These are phyloP conservation scores for Lasiosphaeria hispida DNA, from an alignment of 495 filamentous ascomycete species.

Conservation along the genomic window DNA sequence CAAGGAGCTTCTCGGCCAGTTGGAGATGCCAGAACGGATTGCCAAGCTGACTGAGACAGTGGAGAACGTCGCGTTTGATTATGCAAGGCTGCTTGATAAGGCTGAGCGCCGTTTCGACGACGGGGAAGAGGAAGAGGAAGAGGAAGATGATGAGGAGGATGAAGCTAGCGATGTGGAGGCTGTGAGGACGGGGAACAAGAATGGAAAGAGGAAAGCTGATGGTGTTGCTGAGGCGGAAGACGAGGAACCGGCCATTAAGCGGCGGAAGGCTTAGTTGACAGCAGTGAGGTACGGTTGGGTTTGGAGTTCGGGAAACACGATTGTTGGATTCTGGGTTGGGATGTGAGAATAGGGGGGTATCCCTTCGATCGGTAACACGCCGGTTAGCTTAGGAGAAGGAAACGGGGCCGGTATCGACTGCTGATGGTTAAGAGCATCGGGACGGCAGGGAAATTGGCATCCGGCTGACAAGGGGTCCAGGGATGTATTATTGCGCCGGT, in stretches of 20 bases:
- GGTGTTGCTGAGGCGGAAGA: not conserved
- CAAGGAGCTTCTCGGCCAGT: conserved; percentile 69
- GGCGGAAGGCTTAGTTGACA: not conserved
- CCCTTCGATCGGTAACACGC: no score
- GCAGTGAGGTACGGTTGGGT: no score
- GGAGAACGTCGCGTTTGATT: conserved; percentile 76
- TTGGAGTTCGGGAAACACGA: no score
- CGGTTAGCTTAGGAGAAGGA: no score
- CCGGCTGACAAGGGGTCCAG: no score
- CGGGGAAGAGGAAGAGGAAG: not conserved
- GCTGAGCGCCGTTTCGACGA: conserved; percentile 13
- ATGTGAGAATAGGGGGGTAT: no score
- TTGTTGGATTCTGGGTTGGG: no score
- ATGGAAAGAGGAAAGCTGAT: conserved; percentile 1
- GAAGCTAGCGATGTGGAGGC: not conserved
- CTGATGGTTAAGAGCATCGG: no score
- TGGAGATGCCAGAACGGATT: conserved; percentile 72
- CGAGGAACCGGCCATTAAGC: not conserved
- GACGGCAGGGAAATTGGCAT: no score
- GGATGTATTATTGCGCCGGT: no score
- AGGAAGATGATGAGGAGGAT: not conserved
- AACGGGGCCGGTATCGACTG: no score
- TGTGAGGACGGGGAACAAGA: not conserved
- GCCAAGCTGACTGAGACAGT: conserved; percentile 79
- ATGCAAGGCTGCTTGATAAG: conserved; percentile 60